Conservation (phyloP, 1,284 basidiomycete species). For the Tranzscheliella williamsii region DNA sequence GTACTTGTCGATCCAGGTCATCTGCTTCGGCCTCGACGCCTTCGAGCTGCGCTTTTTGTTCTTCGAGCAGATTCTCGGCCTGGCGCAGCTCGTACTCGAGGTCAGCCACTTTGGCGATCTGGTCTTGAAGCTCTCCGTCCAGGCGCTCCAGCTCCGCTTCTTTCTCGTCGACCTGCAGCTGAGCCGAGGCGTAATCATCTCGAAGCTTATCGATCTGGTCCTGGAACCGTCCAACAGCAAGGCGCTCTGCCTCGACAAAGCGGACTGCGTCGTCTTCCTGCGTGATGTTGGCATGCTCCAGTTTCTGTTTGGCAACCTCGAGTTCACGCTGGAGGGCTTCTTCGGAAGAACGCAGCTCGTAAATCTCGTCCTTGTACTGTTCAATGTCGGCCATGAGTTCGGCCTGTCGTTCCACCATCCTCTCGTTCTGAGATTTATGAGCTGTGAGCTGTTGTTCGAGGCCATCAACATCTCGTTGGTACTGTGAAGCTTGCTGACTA, state of each 20-base stretch:
- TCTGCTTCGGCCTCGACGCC: conserved; percentile 38
- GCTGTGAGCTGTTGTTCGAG: conserved; percentile 42
- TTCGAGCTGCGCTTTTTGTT: conserved; percentile 64
- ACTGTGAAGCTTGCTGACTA: conserved; percentile 10
- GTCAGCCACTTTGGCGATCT: conserved; percentile 37
- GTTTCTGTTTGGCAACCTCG: conserved; percentile 37
- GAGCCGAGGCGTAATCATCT: conserved; percentile 53
- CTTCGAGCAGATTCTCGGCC: conserved; percentile 31
- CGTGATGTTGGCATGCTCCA: conserved; percentile 42
- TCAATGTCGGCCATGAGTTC: conserved; percentile 42
- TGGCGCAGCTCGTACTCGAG: conserved; percentile 49
- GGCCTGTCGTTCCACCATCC: conserved; percentile 39
- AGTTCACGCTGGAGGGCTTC: conserved; percentile 39
- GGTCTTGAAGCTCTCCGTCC: conserved; percentile 39
- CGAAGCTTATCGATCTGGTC: conserved; percentile 40
- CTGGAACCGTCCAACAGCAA: conserved; percentile 36
- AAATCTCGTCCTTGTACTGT: conserved; percentile 40
- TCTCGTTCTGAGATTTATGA: conserved; percentile 39
- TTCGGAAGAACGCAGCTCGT: conserved; percentile 35
- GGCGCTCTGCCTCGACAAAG: conserved; percentile 27
- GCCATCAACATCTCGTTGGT: conserved; percentile 33
- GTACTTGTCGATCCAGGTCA: conserved; percentile 37
- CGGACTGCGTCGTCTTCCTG: conserved; percentile 38
- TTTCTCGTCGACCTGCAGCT: conserved; percentile 49
- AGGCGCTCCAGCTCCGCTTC: conserved; percentile 52